Conservation (phyloP, 192 early-diverging fungal species). For the Irineochytrium annulatum region DNA sequence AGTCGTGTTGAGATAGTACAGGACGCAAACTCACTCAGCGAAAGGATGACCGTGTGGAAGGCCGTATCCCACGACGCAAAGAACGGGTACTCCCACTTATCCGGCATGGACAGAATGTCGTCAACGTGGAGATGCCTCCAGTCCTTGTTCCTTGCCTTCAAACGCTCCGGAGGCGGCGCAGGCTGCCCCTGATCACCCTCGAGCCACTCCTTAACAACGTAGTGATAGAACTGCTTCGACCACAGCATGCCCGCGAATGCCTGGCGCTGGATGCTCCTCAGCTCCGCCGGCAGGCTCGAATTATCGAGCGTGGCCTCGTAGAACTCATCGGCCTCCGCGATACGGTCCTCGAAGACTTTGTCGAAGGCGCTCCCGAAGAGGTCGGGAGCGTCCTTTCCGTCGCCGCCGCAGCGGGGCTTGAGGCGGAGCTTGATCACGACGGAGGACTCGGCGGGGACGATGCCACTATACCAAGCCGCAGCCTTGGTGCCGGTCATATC, state of each 20-base stretch:
- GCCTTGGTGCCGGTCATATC: constrained; percentile 43
- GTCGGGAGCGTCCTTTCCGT: not conserved
- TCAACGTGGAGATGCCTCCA: constrained; percentile 34
- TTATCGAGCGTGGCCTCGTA: constrained; percentile 8
- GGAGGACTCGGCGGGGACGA: constrained; percentile 30
- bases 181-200: constrained; percentile 26
- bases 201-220: constrained; percentile 27
- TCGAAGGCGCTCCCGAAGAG: constrained; percentile 17
- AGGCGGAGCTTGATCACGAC: constrained; percentile 14
- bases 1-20: not conserved
- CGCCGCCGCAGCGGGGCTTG: constrained; percentile 14
- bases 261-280: constrained; percentile 27
- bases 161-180: constrained; percentile 24
- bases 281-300: constrained; percentile 10
- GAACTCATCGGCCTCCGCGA: constrained; percentile 29
- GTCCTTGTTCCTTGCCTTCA: constrained; percentile 22
- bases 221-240: constrained; percentile 34
- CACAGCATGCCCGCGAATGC: constrained; percentile 35
- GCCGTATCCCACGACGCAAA: constrained; percentile 37
- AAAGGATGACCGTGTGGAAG: constrained; percentile 22
- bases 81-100: constrained; percentile 38
- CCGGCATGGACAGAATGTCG: constrained; percentile 33
- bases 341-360: constrained; percentile 6
- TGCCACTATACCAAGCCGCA: constrained; percentile 39
- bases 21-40: not conserved